Evolutionary conservation across 2,329 filamentous ascomycete species (phyloP).

Genomic region (Pestalotiopsis sp.): DNA sequence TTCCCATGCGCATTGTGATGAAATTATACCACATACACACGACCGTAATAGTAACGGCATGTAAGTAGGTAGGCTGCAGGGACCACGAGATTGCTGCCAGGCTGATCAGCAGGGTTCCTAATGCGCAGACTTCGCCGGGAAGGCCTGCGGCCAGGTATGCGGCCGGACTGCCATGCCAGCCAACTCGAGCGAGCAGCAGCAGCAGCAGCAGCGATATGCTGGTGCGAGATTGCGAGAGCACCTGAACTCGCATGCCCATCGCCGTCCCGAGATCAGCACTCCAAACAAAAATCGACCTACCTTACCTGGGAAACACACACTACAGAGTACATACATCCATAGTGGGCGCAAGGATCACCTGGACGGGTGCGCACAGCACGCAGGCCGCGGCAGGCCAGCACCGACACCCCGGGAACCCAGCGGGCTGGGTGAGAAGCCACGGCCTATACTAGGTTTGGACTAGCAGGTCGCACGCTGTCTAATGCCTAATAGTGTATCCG

Average conservation of each 20-base stretch:
- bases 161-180: constrained; percentile 18
- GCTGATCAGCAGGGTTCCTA: background rate
- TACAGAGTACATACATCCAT: constrained; percentile 20
- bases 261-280: background rate
- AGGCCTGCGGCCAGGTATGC: constrained; percentile 29
- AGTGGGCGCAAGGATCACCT: background rate
- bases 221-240: constrained; percentile 23
- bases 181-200: background rate
- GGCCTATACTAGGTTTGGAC: constrained; percentile 28
- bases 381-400: constrained; percentile 21
- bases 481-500: background rate
- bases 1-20: background rate
- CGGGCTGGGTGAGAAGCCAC: constrained; percentile 32
- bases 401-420: constrained; percentile 29
- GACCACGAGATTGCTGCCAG: constrained; percentile 25
- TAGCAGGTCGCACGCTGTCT: constrained; percentile 16
- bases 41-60: constrained; percentile 24
- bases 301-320: background rate
- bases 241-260: background rate
- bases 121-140: background rate
- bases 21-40: background rate
- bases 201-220: background rate
- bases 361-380: background rate
- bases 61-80: constrained; percentile 27
- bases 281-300: background rate